Base-by-base conservation (phyloP, 2,329 filamentous ascomycete genomes). In the Diplodia intermedia region DNA sequence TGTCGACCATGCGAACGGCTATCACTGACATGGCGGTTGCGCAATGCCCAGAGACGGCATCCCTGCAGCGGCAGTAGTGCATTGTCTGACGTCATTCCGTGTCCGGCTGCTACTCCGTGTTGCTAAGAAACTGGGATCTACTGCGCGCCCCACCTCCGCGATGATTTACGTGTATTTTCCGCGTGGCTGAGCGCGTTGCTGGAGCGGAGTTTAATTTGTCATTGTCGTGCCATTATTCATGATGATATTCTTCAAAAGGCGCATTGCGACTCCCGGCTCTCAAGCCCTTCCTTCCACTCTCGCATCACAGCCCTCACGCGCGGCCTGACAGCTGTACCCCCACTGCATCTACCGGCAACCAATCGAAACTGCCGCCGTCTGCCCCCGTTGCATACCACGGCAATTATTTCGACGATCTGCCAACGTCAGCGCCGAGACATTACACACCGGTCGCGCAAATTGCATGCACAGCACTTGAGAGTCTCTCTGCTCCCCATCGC, bases 401-500 rank as follows among this genome's bases (percentile, higher is more conserved):
- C 8, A 36, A 60, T 60, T n/a, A 4, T 43, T 47, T 38, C 12
- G 38, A 20, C 55, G 56, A 49, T 49, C 56, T 29, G 40, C 56
- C 56, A 61, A 61, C 56, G 56, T 61, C 56, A 61, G 56, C 56
- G 23, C 23, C 56, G 15, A 40, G 23, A 14, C 33, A 61, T 61
- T 47, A 60, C 56, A 61, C 8, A 61, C 56, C 40, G 56, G 56
- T 61, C 56, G 56, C 56, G 26, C 47, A 61, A 61, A 61, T 23
- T 31, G 20, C 36, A 33, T 8, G 31, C 31, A 33, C 36, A 40
- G 33, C 36, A 38, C 18, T 26, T 61, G 36, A 47, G 38, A 47
- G 26, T 29, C 49, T 18, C 23, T 23, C 18, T 49, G 11, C 38
- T 31, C 26, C 29, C 40, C 56, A 33, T 56, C 53, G 18, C 23